Conservation (phyloP, 768 basidiomycete species). For the Hypsizygus marmoreus region DNA sequence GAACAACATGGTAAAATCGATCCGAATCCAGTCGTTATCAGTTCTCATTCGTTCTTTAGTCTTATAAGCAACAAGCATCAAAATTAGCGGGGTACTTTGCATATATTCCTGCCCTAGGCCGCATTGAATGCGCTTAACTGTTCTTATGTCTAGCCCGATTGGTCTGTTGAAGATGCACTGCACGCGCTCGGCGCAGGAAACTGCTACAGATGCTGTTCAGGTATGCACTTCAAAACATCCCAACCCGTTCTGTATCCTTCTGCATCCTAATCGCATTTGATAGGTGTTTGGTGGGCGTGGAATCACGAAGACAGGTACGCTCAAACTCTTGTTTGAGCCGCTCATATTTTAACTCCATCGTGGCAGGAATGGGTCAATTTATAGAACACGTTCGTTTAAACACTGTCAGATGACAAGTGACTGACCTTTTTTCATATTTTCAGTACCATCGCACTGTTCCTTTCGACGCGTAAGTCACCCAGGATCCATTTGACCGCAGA, state of each 20-base stretch:
- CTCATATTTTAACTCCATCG: conserved; percentile 8
- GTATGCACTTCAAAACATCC: conserved; percentile 20
- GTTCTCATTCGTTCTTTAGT: conserved; percentile 27
- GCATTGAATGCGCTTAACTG: not conserved
- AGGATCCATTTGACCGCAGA: not conserved
- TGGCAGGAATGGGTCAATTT: conserved; percentile 57
- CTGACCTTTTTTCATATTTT: conserved; percentile 20
- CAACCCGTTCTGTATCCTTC: conserved; percentile 2
- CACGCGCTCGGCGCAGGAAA: conserved; percentile 62
- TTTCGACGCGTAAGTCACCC: conserved; percentile 57
- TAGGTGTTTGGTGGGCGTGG: conserved; percentile 86
- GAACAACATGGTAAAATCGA: conserved; percentile 67
- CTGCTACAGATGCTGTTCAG: conserved; percentile 73
- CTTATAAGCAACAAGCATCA: conserved; percentile 74
- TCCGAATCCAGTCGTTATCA: conserved; percentile 1
- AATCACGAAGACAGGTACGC: conserved; percentile 75
- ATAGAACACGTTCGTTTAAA: conserved; percentile 59
- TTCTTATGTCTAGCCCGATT: conserved; percentile 49
- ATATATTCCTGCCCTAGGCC: not conserved
- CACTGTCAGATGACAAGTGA: conserved; percentile 9
- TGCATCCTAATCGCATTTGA: not conserved
- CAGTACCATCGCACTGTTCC: conserved; percentile 67
- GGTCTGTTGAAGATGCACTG: conserved; percentile 71
- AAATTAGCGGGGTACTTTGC: conserved; percentile 68
- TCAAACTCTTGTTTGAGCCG: not conserved